Percentiles rank a stretch among this genome's conserved stretches.
Evolutionary conservation across 495 filamentous ascomycete genomes (phyloP).

Genomic region (Talaromyces ruber): DNA sequence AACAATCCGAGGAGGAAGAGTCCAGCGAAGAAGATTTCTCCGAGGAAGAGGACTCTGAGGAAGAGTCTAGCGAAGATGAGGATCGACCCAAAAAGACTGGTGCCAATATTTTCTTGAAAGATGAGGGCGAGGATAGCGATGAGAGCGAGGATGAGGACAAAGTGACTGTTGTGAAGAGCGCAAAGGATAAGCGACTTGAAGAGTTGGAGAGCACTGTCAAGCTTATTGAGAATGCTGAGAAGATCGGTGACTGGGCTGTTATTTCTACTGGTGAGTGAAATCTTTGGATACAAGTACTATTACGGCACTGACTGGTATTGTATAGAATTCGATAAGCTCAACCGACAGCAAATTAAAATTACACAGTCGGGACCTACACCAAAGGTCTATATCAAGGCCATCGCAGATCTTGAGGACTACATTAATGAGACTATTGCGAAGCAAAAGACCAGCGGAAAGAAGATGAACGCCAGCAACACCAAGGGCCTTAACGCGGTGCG

Average conservation of each 20-base stretch:
- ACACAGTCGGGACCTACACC: slow-evolving; percentile 67
- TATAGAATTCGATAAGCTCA: slow-evolving; percentile 94
- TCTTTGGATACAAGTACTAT: not conserved
- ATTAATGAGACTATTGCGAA: slow-evolving; percentile 90
- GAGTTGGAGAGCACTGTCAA: slow-evolving; percentile 85
- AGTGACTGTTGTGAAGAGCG: slow-evolving; percentile 82
- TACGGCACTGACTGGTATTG: not conserved
- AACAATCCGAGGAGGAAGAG: slow-evolving; percentile 63
- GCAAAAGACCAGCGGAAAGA: slow-evolving; percentile 92
- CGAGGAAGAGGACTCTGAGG: slow-evolving; percentile 39
- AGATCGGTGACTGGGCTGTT: slow-evolving; percentile 94
- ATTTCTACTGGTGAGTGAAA: slow-evolving; percentile 72
- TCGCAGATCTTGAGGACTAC: slow-evolving; percentile 90
- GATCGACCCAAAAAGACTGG: slow-evolving; percentile 57
- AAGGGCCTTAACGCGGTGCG: slow-evolving; percentile 93
- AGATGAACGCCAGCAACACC: slow-evolving; percentile 95
- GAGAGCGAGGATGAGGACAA: slow-evolving; percentile 77
- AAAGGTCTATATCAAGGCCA: slow-evolving; percentile 83
- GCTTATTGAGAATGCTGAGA: slow-evolving; percentile 88
- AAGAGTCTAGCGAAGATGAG: slow-evolving; percentile 53
- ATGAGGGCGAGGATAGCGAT: slow-evolving; percentile 66
- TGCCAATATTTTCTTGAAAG: slow-evolving; percentile 71
- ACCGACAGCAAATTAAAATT: slow-evolving; percentile 77
- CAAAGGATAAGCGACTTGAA: slow-evolving; percentile 93
- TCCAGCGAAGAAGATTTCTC: slow-evolving; percentile 63